These are phyloP conservation scores for Naganishia albida DNA, from an alignment of 1,284 basidiomycete genomes.

Conservation along the genomic window DNA sequence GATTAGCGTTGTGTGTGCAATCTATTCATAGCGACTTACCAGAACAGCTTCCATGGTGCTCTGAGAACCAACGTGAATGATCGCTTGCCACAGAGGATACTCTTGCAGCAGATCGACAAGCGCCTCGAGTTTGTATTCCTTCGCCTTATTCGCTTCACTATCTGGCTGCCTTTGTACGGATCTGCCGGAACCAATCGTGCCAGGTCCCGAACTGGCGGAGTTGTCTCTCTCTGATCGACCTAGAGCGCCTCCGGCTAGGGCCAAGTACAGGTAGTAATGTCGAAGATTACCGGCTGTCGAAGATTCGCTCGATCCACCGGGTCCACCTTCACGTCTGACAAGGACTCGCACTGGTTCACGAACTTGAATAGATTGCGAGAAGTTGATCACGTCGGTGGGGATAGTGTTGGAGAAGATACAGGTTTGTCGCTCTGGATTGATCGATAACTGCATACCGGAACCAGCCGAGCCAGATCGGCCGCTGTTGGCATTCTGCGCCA, in stretches of 20 bases:
- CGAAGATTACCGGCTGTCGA: slow-evolving; percentile 66
- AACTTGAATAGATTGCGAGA: slow-evolving; percentile 63
- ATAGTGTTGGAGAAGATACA: slow-evolving; percentile 79
- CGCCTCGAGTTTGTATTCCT: slow-evolving; percentile 97
- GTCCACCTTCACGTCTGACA: slow-evolving; percentile 82
- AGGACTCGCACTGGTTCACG: slow-evolving; percentile 93
- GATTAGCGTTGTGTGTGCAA: neutral
- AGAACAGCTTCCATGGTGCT: slow-evolving; percentile 78
- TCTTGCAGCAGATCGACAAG: slow-evolving; percentile 91
- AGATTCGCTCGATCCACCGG: slow-evolving; percentile 57
- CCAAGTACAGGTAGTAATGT: slow-evolving; percentile 89
- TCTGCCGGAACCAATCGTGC: slow-evolving; percentile 86
- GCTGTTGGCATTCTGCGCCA: slow-evolving; percentile 13
- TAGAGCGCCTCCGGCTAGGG: slow-evolving; percentile 74
- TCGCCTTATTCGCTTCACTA: slow-evolving; percentile 81
- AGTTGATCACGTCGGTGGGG: slow-evolving; percentile 58
- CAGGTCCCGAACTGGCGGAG: slow-evolving; percentile 60
- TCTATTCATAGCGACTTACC: slow-evolving; percentile 57
- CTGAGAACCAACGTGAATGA: slow-evolving; percentile 87
- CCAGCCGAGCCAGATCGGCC: slow-evolving; percentile 21
- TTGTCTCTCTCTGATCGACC: slow-evolving; percentile 49
- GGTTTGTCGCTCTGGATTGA: slow-evolving; percentile 78
- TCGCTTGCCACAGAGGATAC: slow-evolving; percentile 66
- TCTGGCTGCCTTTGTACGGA: slow-evolving; percentile 59
- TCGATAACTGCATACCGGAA: slow-evolving; percentile 15